Evolutionary conservation across 257 asterid genomes (phyloP).

Genomic region (Buddleja alternifolia): DNA sequence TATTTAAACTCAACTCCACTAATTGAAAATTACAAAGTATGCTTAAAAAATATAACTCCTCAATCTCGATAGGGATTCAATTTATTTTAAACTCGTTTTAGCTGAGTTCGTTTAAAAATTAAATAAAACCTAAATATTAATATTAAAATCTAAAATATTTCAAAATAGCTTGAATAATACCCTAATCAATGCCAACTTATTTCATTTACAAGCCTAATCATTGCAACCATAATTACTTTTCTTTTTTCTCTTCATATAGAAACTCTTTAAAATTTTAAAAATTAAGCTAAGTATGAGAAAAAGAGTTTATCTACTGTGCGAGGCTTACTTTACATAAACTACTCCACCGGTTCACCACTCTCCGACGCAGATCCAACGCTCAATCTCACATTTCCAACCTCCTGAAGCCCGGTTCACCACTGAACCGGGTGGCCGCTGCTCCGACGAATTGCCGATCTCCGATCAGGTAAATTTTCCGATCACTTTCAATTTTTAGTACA

Average conservation of each 20-base stretch:
- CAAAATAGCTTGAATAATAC: too few species aligned
- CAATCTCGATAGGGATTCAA: too few species aligned
- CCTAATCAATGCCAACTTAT: too few species aligned
- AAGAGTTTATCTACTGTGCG: conserved; percentile 31
- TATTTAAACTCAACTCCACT: too few species aligned
- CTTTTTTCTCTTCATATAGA: neutral
- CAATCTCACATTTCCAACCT: conserved; percentile 27
- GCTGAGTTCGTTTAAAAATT: too few species aligned
- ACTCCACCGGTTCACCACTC: conserved; percentile 23
- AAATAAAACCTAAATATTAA: too few species aligned
- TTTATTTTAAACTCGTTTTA: too few species aligned
- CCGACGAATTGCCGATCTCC: conserved; percentile 37
- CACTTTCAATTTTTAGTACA: conserved; percentile 15
- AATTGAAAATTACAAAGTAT: too few species aligned
- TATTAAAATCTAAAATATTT: too few species aligned
- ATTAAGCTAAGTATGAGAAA: conserved; percentile 19
- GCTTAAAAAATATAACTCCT: too few species aligned
- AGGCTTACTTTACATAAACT: conserved; percentile 33
- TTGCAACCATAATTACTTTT: too few species aligned
- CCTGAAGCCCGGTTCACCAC: conserved; percentile 18
- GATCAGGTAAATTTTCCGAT: conserved; percentile 43
- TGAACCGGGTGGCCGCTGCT: conserved; percentile 33
- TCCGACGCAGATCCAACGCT: conserved; percentile 33
- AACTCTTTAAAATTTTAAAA: conserved; percentile 17
- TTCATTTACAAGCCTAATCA: too few species aligned